Conservation (phyloP, 148 eudicot species). For the Chenopodium quinoa region DNA sequence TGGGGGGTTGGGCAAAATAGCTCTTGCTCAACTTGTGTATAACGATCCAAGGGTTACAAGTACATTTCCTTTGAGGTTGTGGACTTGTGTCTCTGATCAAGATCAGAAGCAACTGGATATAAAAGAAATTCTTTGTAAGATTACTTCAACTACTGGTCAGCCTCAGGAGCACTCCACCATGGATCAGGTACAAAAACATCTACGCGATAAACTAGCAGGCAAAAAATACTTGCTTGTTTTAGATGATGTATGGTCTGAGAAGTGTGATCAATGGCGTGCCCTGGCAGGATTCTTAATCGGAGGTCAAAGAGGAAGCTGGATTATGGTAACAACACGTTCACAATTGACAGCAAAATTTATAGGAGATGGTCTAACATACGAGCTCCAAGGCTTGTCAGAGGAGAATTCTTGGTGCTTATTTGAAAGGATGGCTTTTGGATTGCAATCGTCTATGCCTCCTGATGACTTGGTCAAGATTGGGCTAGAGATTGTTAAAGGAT, state of each 20-base stretch:
- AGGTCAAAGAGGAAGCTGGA: neutral
- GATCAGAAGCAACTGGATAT: neutral
- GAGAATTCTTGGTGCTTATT: neutral
- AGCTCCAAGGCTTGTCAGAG: neutral
- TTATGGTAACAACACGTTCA: neutral
- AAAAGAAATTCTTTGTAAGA: neutral
- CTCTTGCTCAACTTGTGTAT: constrained; percentile 30
- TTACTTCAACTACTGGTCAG: neutral
- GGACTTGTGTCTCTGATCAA: constrained; percentile 23
- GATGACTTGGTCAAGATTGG: neutral
- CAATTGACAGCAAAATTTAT: neutral
- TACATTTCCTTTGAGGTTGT: constrained; percentile 8
- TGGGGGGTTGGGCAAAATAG: constrained; percentile 37
- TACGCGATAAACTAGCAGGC: constrained; percentile 8
- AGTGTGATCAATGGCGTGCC: constrained; percentile 18
- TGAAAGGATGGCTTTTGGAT: neutral
- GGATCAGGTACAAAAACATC: constrained; percentile 16
- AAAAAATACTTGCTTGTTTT: constrained; percentile 30
- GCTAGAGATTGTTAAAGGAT: too few relatives aligned
- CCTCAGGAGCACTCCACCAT: neutral
- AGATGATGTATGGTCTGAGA: constrained; percentile 30
- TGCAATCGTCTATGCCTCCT: neutral
- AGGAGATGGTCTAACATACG: neutral
- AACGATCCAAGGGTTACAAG: constrained; percentile 14
- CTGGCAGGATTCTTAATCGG: neutral